Base-by-base conservation (phyloP, 371 early-diverging fungal genomes). In the Saksenaea vasiformis region DNA sequence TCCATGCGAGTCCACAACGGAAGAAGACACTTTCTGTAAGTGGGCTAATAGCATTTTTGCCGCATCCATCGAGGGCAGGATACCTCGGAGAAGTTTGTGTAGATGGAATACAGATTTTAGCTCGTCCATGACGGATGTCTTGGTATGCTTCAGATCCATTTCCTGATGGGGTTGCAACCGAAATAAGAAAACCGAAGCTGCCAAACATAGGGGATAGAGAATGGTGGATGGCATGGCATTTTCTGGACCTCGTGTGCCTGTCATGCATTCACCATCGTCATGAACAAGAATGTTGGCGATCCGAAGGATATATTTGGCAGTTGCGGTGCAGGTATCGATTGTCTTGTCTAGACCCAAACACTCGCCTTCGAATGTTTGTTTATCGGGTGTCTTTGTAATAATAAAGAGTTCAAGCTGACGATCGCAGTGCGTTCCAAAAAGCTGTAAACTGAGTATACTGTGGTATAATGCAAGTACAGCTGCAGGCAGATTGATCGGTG, bases 381-480 rank as follows among this genome's bases (percentile, higher is more conserved):
- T 64, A 38, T 11, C 58, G 27, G 28, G 47, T 51, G 19, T 17
- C 26, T 58, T 58, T 35, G 54, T 38, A 51, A 35, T 38, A 51
- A 35, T 58, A 22, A 8, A 26, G 22, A 26, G 56, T 27, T 34
- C 65, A 53, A 17, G 31, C 15, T 36, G n/a, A 7, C 11, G 54
- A 59, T 31, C 60, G 41, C n/a, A 19, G 27, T n/a, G 57, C 22
- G 35, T 66, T 62, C 17, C 67, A 56, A 27, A 58, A 44, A 28
- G 35, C 11, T 72, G 73, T 36, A 72, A 66, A 19, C 62, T 64
- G 7, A 72, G 56, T 0, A 64, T 61, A 24, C 61, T 54, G 31
- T 67, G 69, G 41, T 66, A 72, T 14, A 72, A 31, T n/a, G 61
- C 41, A 14, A 72, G 37, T 2, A 66, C 58, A 1, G 58, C 54